Conservation (phyloP, 345 rosid genomes). For the Eucalyptus globulus region DNA sequence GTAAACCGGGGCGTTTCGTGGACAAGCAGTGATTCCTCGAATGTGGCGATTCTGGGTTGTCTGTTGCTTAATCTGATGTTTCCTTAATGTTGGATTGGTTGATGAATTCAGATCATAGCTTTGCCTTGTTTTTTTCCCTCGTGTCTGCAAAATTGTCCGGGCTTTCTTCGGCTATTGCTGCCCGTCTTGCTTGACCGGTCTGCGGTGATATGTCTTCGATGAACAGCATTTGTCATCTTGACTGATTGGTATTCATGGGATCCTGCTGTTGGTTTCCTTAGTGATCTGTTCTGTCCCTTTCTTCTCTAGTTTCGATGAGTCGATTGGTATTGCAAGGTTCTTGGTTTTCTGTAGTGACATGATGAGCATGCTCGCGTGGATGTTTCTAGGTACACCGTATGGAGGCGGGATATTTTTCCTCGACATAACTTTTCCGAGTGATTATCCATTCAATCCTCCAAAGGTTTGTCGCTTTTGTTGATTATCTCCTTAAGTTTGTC, state of each 20-base stretch:
- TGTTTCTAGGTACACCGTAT: constrained; percentile 71
- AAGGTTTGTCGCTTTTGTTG: constrained; percentile 27
- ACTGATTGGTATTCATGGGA: not conserved
- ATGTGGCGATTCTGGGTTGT: not conserved
- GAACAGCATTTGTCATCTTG: not conserved
- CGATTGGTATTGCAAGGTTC: not conserved
- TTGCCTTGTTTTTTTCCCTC: not conserved
- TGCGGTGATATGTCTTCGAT: not conserved
- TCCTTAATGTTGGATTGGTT: not conserved
- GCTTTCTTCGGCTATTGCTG: not conserved
- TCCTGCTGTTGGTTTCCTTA: not conserved
- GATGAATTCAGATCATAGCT: not conserved
- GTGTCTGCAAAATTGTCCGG: not conserved
- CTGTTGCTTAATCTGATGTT: not conserved
- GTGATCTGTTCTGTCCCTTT: not conserved
- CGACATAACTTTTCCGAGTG: constrained; percentile 62
- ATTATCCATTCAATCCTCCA: constrained; percentile 93
- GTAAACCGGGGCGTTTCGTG: not conserved
- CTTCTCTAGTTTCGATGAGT: not conserved
- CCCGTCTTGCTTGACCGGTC: not conserved
- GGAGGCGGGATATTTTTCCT: constrained; percentile 82
- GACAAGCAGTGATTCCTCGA: not conserved
- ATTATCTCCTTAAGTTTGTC: not conserved
- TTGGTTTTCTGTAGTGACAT: not conserved
- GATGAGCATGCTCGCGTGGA: not conserved